phyloP scores from a whole-genome alignment of 495 filamentous ascomycete genomes.

The Recurvomyces mirabilis region DNA sequence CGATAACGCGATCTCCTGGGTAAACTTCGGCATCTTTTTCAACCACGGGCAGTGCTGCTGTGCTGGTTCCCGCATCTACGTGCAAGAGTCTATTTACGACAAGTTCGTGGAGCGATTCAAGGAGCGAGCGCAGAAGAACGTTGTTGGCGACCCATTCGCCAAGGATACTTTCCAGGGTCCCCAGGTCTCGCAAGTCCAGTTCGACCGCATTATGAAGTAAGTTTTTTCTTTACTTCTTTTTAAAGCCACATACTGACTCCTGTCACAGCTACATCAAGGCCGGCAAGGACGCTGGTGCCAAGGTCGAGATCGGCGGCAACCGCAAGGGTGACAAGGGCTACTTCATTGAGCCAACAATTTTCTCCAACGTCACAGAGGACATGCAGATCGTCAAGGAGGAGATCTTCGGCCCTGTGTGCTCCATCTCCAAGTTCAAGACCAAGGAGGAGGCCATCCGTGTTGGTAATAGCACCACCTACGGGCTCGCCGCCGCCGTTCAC shows the following conservation, averaged over 20 bases:
- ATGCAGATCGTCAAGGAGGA: conserved; percentile 99
- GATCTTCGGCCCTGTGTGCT: conserved; percentile 93
- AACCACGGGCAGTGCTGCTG: conserved; percentile 99
- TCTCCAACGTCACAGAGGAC: conserved; percentile 73
- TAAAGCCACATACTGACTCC: conserved; percentile 8
- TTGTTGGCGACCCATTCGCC: conserved; percentile 86
- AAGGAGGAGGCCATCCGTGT: conserved; percentile 73
- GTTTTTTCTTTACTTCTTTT: conserved; percentile 4
- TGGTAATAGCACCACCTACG: conserved; percentile 75
- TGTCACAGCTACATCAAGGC: conserved; percentile 64
- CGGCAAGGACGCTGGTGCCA: conserved; percentile 82
- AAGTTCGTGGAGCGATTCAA: conserved; percentile 85
- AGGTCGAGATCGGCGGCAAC: conserved; percentile 70
- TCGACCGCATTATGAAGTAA: conserved; percentile 86
- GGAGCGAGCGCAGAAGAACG: conserved; percentile 68
- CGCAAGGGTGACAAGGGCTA: conserved; percentile 85
- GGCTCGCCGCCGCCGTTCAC: conserved; percentile 85
- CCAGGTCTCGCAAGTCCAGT: conserved; percentile 89
- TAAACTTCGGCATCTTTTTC: conserved; percentile 98
- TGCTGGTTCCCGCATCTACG: conserved; percentile 88
- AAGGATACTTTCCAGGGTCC: conserved; percentile 90
- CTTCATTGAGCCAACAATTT: conserved; percentile 97
- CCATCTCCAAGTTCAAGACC: conserved; percentile 86
- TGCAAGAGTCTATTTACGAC: conserved; percentile 93
- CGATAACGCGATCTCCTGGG: conserved; percentile 92